A percentile compares a stretch with the other conserved stretches of the same genome.
phyloP scores from a whole-genome alignment of 2,329 filamentous ascomycete genomes.

The Hymenoscyphus occultus region DNA sequence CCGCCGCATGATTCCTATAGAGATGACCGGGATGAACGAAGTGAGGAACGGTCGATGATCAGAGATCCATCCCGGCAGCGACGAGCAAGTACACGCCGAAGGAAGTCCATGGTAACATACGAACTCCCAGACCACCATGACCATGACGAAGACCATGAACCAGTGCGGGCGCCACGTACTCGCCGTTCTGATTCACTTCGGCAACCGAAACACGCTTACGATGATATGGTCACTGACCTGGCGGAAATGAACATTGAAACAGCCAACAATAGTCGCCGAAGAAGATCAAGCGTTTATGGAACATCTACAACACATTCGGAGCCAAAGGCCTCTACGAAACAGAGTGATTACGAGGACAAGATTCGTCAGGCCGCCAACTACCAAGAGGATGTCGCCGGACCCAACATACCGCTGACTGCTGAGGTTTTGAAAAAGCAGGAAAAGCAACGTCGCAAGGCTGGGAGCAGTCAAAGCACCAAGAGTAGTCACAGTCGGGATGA shows the following conservation, averaged over 20 bases:
- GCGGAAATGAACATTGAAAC: constrained; percentile 27
- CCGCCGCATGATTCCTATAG: constrained; percentile 6
- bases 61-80: constrained; percentile 22
- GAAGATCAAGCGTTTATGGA: constrained; percentile 32
- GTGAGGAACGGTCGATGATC: constrained; percentile 13
- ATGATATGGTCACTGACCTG: constrained; percentile 8
- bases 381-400: constrained; percentile 51
- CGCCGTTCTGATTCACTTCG: neutral
- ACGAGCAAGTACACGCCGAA: constrained; percentile 24
- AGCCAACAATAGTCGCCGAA: constrained; percentile 29
- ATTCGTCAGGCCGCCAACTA: constrained; percentile 47
- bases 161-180: neutral
- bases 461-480: constrained; percentile 53
- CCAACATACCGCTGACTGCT: constrained; percentile 50
- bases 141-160: neutral
- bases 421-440: constrained; percentile 46
- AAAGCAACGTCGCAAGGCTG: constrained; percentile 44
- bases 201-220: neutral
- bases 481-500: constrained; percentile 61
- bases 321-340: constrained; percentile 10
- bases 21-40: constrained; percentile 3
- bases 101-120: constrained; percentile 32
- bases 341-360: constrained; percentile 44
- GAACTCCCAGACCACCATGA: constrained; percentile 20
- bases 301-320: constrained; percentile 17